Percentiles rank a stretch among this genome's conserved stretches.
Evolutionary conservation across 768 basidiomycete genomes (phyloP).

Genomic region (Tulasnella sp.): DNA sequence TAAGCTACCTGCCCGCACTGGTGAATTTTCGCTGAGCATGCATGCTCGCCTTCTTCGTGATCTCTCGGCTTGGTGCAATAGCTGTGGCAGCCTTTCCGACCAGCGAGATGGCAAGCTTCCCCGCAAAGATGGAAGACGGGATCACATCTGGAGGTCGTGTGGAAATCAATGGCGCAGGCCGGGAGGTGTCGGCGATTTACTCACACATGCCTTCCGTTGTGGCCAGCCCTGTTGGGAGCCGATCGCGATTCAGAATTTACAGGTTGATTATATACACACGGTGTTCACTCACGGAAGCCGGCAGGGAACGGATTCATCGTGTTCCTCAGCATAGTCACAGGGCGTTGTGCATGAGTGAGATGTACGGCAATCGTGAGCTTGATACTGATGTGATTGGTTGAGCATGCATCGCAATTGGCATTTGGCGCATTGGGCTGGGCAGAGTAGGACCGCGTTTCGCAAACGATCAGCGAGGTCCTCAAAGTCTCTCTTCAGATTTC

Average conservation of each 20-base stretch:
- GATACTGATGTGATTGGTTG: not conserved
- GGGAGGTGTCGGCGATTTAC: not conserved
- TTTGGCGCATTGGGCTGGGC: not conserved
- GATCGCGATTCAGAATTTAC: not conserved
- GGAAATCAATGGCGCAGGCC: not conserved
- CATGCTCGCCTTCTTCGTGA: not conserved
- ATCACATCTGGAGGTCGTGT: not conserved
- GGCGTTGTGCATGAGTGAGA: not conserved
- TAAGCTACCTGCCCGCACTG: not conserved
- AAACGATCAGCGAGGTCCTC: not conserved
- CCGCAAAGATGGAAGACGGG: not conserved
- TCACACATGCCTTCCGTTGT: constrained; percentile 14
- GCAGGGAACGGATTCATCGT: not conserved
- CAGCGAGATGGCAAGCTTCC: not conserved
- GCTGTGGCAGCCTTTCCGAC: not conserved
- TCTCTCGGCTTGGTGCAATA: not conserved
- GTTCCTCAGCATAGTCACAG: constrained; percentile 2
- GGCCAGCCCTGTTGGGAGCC: not conserved
- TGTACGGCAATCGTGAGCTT: constrained; percentile 4
- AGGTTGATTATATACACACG: not conserved
- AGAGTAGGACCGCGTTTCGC: not conserved
- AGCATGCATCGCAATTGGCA: constrained; percentile 13
- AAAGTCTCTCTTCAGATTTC: not conserved
- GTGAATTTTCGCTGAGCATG: not conserved
- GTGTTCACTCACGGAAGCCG: not conserved